Evolutionary conservation across 371 early-diverging fungal genomes (phyloP).

Genomic region (Mucor circinelloides): DNA sequence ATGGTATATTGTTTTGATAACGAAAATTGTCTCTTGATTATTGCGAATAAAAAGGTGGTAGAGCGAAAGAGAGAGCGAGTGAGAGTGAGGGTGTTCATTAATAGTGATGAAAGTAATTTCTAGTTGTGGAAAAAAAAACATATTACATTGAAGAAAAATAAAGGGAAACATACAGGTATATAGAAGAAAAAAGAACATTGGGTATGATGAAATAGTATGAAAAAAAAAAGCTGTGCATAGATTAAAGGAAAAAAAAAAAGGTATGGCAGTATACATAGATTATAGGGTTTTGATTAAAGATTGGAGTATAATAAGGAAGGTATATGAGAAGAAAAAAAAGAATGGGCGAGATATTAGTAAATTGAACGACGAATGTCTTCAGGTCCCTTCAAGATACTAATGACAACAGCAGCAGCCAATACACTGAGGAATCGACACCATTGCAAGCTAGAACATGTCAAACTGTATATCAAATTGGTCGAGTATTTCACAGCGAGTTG

Average conservation of each 20-base stretch:
- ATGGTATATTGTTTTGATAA: not conserved
- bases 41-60: not conserved
- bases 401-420: slow-evolving; percentile 53
- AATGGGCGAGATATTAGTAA: not conserved
- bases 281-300: not conserved
- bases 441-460: slow-evolving; percentile 38
- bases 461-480: slow-evolving; percentile 1
- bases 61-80: not conserved
- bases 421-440: slow-evolving; percentile 66
- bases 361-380: slow-evolving; percentile 30
- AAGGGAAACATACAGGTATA: not conserved
- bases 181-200: not conserved
- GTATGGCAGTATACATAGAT: slow-evolving; percentile 10
- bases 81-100: not conserved
- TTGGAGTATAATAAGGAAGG: not conserved
- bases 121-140: not conserved
- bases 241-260: slow-evolving; percentile 1
- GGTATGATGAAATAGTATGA: not conserved
- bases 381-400: slow-evolving; percentile 65
- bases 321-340: slow-evolving; percentile 1
- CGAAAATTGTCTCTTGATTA: not conserved
- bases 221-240: not conserved
- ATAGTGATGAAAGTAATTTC: not conserved
- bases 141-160: slow-evolving; percentile 1
- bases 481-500: slow-evolving; percentile 15